A percentile compares a stretch with the other conserved stretches of the same genome.
These are phyloP conservation scores for Gracilaria caudata DNA, from an alignment of 23 red algal genomes.

Conservation along the genomic window DNA sequence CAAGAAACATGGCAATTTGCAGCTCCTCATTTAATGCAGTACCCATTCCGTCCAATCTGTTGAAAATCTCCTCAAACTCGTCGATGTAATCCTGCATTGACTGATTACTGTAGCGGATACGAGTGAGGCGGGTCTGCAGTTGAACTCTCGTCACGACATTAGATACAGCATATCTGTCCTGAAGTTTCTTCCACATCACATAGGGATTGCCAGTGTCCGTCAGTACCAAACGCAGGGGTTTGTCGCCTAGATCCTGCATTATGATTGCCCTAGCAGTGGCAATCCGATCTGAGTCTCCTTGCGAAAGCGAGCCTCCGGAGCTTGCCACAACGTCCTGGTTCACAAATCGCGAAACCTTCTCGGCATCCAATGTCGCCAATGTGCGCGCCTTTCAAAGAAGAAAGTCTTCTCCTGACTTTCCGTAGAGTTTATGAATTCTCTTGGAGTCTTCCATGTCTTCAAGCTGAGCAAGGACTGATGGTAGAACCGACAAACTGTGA, in stretches of 20 bases:
- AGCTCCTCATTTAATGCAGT: background rate
- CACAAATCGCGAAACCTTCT: background rate
- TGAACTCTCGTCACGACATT: background rate
- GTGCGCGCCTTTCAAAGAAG: background rate
- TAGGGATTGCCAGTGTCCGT: constrained; percentile 6
- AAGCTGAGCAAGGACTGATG: background rate
- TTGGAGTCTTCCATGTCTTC: constrained; percentile 15
- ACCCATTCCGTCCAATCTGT: background rate
- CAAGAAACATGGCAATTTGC: background rate
- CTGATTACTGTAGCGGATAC: background rate
- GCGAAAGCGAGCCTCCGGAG: background rate
- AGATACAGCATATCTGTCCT: constrained; percentile 12
- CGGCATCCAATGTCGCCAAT: background rate
- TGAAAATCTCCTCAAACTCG: constrained; percentile 1
- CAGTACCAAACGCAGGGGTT: constrained; percentile 19
- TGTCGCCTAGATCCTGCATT: constrained; percentile 13
- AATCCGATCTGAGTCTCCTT: background rate
- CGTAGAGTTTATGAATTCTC: constrained; percentile 11
- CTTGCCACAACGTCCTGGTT: background rate
- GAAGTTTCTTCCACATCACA: constrained; percentile 5
- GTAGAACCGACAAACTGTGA: too few species aligned
- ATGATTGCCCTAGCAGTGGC: constrained; percentile 6
- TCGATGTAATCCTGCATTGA: constrained; percentile 14
- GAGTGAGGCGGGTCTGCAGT: background rate
- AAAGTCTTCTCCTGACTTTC: constrained; percentile 35